phyloP scores from a whole-genome alignment of 2,329 filamentous ascomycete genomes.

The Escovopsis sp. region DNA sequence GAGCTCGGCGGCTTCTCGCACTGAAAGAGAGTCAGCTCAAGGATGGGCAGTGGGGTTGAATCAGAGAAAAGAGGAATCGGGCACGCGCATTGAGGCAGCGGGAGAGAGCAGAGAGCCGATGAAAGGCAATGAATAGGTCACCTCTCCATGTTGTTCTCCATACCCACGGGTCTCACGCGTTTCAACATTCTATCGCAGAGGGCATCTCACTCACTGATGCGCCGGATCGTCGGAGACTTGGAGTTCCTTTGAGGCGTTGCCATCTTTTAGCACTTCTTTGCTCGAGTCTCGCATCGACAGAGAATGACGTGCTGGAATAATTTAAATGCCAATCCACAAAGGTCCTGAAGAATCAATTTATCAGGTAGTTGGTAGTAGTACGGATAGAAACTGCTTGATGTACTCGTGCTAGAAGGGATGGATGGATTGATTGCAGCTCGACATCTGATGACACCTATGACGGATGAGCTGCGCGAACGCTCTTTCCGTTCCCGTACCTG shows the following conservation, averaged over 20 bases:
- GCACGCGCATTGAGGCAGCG: not conserved
- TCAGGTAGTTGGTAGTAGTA: too few species aligned
- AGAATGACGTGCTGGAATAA: too few species aligned
- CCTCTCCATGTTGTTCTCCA: not conserved
- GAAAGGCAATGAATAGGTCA: not conserved
- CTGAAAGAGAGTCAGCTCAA: slow-evolving; percentile 22
- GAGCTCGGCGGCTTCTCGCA: slow-evolving; percentile 85
- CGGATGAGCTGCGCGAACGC: too few species aligned
- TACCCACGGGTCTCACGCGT: not conserved
- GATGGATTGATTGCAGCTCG: too few species aligned
- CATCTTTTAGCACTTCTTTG: slow-evolving; percentile 21
- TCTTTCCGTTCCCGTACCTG: too few species aligned
- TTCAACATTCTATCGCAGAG: not conserved
- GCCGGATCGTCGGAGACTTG: slow-evolving; percentile 71
- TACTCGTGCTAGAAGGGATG: too few species aligned
- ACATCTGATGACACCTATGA: too few species aligned
- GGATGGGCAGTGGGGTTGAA: not conserved
- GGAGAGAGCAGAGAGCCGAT: slow-evolving; percentile 1
- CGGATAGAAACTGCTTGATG: too few species aligned
- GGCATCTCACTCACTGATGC: slow-evolving; percentile 47
- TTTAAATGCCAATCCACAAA: too few species aligned
- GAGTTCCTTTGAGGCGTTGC: slow-evolving; percentile 42
- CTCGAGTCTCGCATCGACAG: too few species aligned
- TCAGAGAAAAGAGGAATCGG: not conserved
- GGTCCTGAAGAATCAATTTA: too few species aligned